Evolutionary conservation across 805 yeast species (phyloP).

Genomic region (Kuraishia ogatae): DNA sequence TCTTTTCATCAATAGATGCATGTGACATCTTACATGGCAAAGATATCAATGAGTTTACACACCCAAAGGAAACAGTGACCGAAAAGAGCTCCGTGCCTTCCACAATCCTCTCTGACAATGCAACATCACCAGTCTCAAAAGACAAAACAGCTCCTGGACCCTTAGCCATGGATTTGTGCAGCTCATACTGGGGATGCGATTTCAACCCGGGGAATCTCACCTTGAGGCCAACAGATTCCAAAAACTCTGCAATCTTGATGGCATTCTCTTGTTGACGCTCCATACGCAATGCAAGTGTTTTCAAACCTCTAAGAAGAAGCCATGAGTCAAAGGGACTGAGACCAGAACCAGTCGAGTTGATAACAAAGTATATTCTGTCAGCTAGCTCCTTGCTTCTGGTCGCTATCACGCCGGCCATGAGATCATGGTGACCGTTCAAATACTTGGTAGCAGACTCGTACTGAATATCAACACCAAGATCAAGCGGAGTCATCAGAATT

Average conservation of each 20-base stretch:
- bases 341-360: slow-evolving; percentile 89
- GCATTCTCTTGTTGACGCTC: slow-evolving; percentile 87
- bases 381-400: slow-evolving; percentile 56
- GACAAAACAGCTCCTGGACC: slow-evolving; percentile 90
- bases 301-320: slow-evolving; percentile 81
- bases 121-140: slow-evolving; percentile 77
- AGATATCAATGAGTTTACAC: slow-evolving; percentile 86
- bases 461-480: slow-evolving; percentile 82
- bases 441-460: slow-evolving; percentile 93
- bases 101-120: slow-evolving; percentile 59
- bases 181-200: slow-evolving; percentile 71
- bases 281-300: slow-evolving; percentile 77
- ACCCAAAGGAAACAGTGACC: slow-evolving; percentile 89
- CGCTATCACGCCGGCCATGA: slow-evolving; percentile 92
- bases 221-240: slow-evolving; percentile 58
- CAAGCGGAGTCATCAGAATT: slow-evolving; percentile 72
- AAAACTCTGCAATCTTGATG: slow-evolving; percentile 62
- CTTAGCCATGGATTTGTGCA: slow-evolving; percentile 66
- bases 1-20: slow-evolving; percentile 87
- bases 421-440: slow-evolving; percentile 89
- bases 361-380: slow-evolving; percentile 60
- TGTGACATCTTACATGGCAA: slow-evolving; percentile 96
- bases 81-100: slow-evolving; percentile 73
- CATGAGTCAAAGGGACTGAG: slow-evolving; percentile 89
- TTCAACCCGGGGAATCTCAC: slow-evolving; percentile 83